These are phyloP conservation scores for Mycena sanguinolenta DNA, from an alignment of 768 basidiomycete species.

Conservation along the genomic window DNA sequence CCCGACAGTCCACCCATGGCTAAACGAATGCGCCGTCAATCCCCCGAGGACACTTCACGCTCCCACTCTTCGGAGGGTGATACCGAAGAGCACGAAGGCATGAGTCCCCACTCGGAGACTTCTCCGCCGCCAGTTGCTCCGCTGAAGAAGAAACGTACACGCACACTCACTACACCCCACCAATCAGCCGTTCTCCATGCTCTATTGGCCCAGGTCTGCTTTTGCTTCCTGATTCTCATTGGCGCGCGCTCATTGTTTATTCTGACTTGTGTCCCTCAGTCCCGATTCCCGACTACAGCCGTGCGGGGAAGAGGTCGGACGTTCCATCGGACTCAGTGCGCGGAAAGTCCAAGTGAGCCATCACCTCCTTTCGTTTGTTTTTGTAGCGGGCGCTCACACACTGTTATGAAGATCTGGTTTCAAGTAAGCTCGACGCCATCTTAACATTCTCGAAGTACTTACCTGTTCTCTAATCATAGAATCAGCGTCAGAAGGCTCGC, in stretches of 20 bases:
- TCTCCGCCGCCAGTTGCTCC: conserved; percentile 54
- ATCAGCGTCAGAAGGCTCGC: conserved; percentile 89
- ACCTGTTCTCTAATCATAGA: conserved; percentile 59
- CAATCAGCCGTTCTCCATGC: conserved; percentile 91
- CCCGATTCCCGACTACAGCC: conserved; percentile 89
- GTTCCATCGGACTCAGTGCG: conserved; percentile 89
- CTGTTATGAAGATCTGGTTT: conserved; percentile 82
- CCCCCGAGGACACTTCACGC: conserved; percentile 50
- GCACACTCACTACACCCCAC: conserved; percentile 88
- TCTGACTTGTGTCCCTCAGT: conserved; percentile 57
- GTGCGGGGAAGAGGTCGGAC: conserved; percentile 91
- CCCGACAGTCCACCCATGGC: conserved; percentile 54
- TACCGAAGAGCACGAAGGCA: conserved; percentile 65
- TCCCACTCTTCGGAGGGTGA: conserved; percentile 68
- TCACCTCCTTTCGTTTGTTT: conserved; percentile 9
- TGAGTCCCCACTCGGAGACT: conserved; percentile 56
- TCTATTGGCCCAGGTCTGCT: conserved; percentile 83
- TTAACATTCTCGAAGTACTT: conserved; percentile 38
- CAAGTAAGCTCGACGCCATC: conserved; percentile 65
- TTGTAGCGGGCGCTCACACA: conserved; percentile 33
- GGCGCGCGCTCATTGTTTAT: conserved; percentile 26
- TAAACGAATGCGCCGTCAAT: conserved; percentile 57
- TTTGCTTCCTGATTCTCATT: conserved; percentile 24
- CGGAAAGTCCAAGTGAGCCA: conserved; percentile 88
- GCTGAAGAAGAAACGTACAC: conserved; percentile 86